Evolutionary conservation across 2,329 filamentous ascomycete species (phyloP).

Genomic region (Fusarium pseudocircinatum): DNA sequence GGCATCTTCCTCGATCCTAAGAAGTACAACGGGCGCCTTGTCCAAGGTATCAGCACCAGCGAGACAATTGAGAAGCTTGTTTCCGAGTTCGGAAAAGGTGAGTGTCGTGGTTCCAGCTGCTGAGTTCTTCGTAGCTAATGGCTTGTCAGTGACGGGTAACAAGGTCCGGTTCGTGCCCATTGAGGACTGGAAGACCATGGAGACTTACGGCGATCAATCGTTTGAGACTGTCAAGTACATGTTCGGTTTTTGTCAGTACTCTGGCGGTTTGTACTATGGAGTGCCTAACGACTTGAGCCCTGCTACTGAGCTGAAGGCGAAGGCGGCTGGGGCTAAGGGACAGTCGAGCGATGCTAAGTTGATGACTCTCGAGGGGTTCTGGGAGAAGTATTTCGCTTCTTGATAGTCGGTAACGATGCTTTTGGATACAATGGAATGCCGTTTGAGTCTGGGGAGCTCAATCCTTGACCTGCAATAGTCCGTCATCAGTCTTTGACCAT

Average conservation of each 20-base stretch:
- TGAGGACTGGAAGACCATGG: conserved; percentile 46
- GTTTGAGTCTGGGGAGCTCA: not conserved
- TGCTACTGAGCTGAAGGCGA: conserved; percentile 44
- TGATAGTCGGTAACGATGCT: not conserved
- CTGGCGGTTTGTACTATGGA: conserved; percentile 47
- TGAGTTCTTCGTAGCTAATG: not conserved
- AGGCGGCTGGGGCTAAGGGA: conserved; percentile 41
- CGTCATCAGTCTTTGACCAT: not conserved
- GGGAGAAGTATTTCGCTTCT: conserved; percentile 36
- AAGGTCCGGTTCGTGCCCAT: conserved; percentile 46
- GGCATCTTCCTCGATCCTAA: conserved; percentile 54
- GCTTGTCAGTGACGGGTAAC: conserved; percentile 43
- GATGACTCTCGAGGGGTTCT: conserved; percentile 40
- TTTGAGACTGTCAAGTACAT: conserved; percentile 51
- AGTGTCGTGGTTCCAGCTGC: not conserved
- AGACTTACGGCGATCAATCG: conserved; percentile 45
- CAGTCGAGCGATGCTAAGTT: conserved; percentile 32
- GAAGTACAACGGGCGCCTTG: conserved; percentile 48
- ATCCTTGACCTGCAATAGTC: not conserved
- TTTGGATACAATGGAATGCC: too few species aligned
- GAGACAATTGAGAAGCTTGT: conserved; percentile 44
- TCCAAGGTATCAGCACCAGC: conserved; percentile 52
- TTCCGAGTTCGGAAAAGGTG: conserved; percentile 47
- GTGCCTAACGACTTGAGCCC: conserved; percentile 40
- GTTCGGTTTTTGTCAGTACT: conserved; percentile 50